phyloP scores from a whole-genome alignment of 768 basidiomycete genomes.

The Fistulinella prunicolor region DNA sequence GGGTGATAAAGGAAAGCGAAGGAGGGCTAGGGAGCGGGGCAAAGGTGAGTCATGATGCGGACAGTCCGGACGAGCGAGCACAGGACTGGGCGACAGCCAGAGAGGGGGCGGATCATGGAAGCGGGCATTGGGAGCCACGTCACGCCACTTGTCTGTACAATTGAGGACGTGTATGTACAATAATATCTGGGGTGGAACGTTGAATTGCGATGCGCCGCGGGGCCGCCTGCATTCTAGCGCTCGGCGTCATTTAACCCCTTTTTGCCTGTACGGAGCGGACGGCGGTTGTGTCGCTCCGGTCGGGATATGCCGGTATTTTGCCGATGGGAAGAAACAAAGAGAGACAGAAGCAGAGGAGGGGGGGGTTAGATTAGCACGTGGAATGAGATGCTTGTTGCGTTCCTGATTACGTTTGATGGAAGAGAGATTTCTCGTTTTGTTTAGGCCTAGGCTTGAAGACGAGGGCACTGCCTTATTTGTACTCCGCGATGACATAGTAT shows the following conservation, averaged over 20 bases:
- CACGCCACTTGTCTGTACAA: slow-evolving; percentile 45
- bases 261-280: background rate
- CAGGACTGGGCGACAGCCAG: no score
- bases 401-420: slow-evolving; percentile 16
- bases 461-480: background rate
- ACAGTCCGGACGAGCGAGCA: no score
- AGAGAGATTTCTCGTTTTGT: slow-evolving; percentile 6
- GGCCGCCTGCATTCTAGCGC: slow-evolving; percentile 2
- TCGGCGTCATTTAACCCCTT: background rate
- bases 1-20: slow-evolving; percentile 32
- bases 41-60: no score
- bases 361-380: slow-evolving; percentile 3
- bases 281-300: background rate
- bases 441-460: slow-evolving; percentile 1
- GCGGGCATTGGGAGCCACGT: slow-evolving; percentile 46
- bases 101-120: slow-evolving; percentile 16
- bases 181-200: background rate
- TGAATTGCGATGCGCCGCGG: background rate
- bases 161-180: slow-evolving; percentile 8
- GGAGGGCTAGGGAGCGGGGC: no score
- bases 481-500: slow-evolving; percentile 31
- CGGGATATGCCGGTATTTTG: background rate
- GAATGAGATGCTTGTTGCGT: background rate
- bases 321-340: background rate
- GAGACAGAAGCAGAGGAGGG: no score